Base-by-base conservation (phyloP, 129 eudicot genomes). In the Pulicaria dysenterica region DNA sequence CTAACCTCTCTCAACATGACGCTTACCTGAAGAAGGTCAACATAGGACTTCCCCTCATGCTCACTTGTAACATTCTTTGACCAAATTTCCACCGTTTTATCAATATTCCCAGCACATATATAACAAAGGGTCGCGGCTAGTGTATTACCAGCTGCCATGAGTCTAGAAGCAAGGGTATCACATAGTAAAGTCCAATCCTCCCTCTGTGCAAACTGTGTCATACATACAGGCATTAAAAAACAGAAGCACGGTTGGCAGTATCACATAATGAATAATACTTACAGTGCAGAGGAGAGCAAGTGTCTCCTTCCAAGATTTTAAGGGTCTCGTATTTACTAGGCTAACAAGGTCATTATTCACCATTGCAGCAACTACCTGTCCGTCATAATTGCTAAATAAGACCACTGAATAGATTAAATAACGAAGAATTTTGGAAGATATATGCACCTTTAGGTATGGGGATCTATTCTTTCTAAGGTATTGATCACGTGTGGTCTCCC, bases 251-350 rank as follows among this genome's bases (percentile, higher is more conserved):
- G 17, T 6, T 62, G 24, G 47, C 44, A 39, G 50, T 48, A 49
- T 62, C 8, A 48, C 31, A 73, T n/a, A 47, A 50, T 68, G 37
- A 57, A 43, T 45, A 79, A 75, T 24, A 24, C 98, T 94, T 75
- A 94, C 98, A 19, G 98, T 85, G 76, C 96, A 94, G 34, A 94
- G 89, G 57, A 89, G 95, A 58, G 95, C 98, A 74, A 94, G 89
- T 44, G 96, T 94, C 78, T 90, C 96, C 84, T 94, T 94, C 98
- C 98, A 94, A 10, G 92, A 86, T 63, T 90, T 85, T 38, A 94
- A 75, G 34, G 98, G 98, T 73, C 98, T 88, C 47, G 87, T 74
- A 38, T 88, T 85, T 40, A 91, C 95, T 24, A 94, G 88, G 87
- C 94, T 88, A 83, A 86, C 85, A 53, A 94, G 86, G 71, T 94